Conservation (phyloP, 2,329 filamentous ascomycete genomes). For the Colletotrichum nymphaeae region DNA sequence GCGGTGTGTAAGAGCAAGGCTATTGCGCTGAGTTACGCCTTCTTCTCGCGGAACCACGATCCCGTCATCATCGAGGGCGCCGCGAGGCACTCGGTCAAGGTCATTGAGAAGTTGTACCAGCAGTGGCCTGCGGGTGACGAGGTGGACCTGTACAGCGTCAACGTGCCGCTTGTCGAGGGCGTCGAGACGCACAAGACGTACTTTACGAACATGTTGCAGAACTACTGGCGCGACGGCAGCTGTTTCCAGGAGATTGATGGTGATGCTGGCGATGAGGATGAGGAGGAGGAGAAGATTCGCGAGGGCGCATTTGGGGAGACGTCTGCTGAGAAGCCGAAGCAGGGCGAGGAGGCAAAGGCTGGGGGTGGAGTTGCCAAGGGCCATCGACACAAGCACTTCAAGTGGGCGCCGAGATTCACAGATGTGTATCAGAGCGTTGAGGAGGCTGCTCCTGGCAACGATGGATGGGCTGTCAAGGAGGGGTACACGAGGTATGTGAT, state of each 20-base stretch:
- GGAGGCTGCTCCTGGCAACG: constrained; percentile 81
- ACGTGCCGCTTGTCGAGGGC: constrained; percentile 85
- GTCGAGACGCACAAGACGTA: constrained; percentile 78
- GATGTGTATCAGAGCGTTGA: constrained; percentile 93
- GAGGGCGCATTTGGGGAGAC: constrained; percentile 67
- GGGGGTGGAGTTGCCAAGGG: constrained; percentile 47
- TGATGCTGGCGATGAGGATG: constrained; percentile 70
- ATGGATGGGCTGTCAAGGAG: constrained; percentile 92
- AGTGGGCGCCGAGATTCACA: constrained; percentile 89
- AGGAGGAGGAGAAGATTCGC: constrained; percentile 80
- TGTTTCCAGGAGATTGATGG: constrained; percentile 87
- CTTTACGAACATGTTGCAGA: constrained; percentile 91
- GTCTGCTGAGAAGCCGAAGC: constrained; percentile 30
- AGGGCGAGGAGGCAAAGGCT: constrained; percentile 32
- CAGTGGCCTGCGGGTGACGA: constrained; percentile 76
- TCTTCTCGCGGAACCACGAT: constrained; percentile 87
- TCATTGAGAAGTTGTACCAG: constrained; percentile 82
- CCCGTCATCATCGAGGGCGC: constrained; percentile 83
- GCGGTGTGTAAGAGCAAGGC: constrained; percentile 76
- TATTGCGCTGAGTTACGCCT: constrained; percentile 91
- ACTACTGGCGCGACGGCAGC: constrained; percentile 86
- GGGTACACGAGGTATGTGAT: constrained; percentile 81
- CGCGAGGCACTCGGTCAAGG: constrained; percentile 76
- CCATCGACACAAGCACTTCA: constrained; percentile 88
- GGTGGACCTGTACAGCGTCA: constrained; percentile 90